Conservation (phyloP, 768 basidiomycete species). For the Suillus hirtellus region DNA sequence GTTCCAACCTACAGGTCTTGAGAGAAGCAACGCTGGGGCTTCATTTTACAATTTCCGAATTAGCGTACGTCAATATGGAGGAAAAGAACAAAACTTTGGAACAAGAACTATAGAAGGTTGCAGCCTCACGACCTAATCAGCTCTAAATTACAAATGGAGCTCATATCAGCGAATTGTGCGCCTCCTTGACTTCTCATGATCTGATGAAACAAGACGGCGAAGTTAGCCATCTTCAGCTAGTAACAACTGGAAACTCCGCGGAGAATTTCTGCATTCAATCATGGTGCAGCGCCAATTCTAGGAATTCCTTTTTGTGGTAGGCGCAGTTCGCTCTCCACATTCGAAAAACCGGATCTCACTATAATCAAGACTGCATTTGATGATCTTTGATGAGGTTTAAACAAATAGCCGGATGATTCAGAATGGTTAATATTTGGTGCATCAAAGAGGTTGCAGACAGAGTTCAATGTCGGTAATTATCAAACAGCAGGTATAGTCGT, state of each 20-base stretch:
- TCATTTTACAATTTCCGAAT: not conserved
- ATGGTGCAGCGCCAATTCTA: slow-evolving; percentile 44
- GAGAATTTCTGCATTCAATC: slow-evolving; percentile 19
- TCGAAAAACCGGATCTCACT: slow-evolving; percentile 36
- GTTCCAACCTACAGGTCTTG: not conserved
- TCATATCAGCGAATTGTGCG: slow-evolving; percentile 37
- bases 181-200: slow-evolving; percentile 60
- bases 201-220: slow-evolving; percentile 54
- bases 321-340: slow-evolving; percentile 53
- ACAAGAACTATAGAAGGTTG: slow-evolving; percentile 4
- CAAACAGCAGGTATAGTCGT: not conserved
- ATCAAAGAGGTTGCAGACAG: slow-evolving; percentile 75
- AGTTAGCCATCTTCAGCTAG: slow-evolving; percentile 57
- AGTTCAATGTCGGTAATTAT: slow-evolving; percentile 57
- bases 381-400: slow-evolving; percentile 66
- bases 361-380: slow-evolving; percentile 46
- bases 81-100: not conserved
- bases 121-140: not conserved
- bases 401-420: slow-evolving; percentile 62
- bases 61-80: not conserved
- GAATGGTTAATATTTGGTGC: slow-evolving; percentile 67
- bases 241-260: slow-evolving; percentile 25
- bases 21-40: not conserved
- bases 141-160: slow-evolving; percentile 15
- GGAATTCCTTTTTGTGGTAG: slow-evolving; percentile 66